Evolutionary conservation across 306 rosid genomes (phyloP), one percentile per base, ranked within the genome.

Genomic region (Mimosa bimucronata): DNA sequence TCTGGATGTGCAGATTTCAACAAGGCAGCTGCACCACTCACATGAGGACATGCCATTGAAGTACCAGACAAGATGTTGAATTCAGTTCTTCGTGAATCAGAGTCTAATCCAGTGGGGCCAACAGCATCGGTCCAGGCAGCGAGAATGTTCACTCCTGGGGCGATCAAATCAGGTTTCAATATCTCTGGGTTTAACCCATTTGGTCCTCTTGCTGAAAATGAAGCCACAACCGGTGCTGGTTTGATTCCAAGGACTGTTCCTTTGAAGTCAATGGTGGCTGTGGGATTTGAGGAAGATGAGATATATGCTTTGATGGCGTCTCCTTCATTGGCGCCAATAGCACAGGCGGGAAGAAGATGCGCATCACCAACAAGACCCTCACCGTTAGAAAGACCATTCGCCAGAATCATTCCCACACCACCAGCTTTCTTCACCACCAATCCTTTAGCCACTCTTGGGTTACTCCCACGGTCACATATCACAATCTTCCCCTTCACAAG

Each of bases 1-100:
- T 88, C 88, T 2, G 85, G 97, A 60, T 91, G 92, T 9, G 97
- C 93, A 5, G 97, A 89, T 78, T 91, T 91, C 0, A 91, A 80
- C 76, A 89, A 37, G 14, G 97, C 93, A 7, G 93, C 93, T 1
- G 95, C 95, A 1, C 97, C 97, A 37, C 90, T 88, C 4, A 92
- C 95, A 21, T 92, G 97, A 21, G 97, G 97, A 52, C 92, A 88
- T 45, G 95, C 93, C 97, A 92, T 92, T 3, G 93, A 92, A 0
- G 97, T 92, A 7, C 97, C 97, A 0, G 95, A 92, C 10, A 92
- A 46, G 12, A 92, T 92, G 74, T 85, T 92, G 78, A 92, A 92
- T 77, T 92, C 97, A 0, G 87, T 89, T 52, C 86, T 89, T 40
- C 95, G 77, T 3, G 18, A 26, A 80, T 92, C 95, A 0, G 84